Evolutionary conservation across 2,329 filamentous ascomycete genomes (phyloP), one percentile per base, ranked within the genome.

Genomic region (Seiridium cupressi): DNA sequence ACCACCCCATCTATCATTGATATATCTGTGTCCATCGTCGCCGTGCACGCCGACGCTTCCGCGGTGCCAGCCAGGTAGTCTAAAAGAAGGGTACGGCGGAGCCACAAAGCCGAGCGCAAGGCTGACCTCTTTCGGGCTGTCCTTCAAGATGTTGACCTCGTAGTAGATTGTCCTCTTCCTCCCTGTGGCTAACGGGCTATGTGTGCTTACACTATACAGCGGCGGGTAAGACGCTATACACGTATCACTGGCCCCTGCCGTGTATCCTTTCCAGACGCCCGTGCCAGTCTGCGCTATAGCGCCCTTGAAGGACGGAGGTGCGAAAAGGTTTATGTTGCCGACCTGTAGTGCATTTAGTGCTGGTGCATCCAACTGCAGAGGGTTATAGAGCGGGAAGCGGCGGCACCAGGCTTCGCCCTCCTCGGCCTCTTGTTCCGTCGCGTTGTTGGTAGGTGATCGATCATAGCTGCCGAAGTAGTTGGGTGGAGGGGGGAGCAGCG

Each of bases 41-140:
- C 89, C 87, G 71, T 94, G 91, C n/a, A 94, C 85, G 1, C 81
- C 91, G 11, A 93, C 69, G 63, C 86, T 89, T 18, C 84, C 91
- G 40, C 91, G 83, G 70, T 95, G 89, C 91, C 91, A 94, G 2
- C 91, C 91, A 0, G 91, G 91, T 61, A 93, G 82, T 6, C 91
- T 84, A 77, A 92, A 94, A 0, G 83, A 80, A 5, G 91, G 91
- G 69, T 93, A 94, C 6, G 91, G 91, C 53, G 89, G 84, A 1
- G 90, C 90, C 0, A 84, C 77, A 72, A 87, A 92, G 8, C 91
- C 91, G 8, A 94, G 70, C 0, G 87, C 89, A 1, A 93, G 76
- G 44, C 74, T 76, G 56, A 81, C 74, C 60, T 83, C 80, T 26
- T 62, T 58, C 3, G 66, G 65, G 31, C 79, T 79, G 58, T 82